Percentiles rank a stretch among this genome's conserved stretches.
Conservation (phyloP, 345 rosid species). For the Hevea brasiliensis region DNA sequence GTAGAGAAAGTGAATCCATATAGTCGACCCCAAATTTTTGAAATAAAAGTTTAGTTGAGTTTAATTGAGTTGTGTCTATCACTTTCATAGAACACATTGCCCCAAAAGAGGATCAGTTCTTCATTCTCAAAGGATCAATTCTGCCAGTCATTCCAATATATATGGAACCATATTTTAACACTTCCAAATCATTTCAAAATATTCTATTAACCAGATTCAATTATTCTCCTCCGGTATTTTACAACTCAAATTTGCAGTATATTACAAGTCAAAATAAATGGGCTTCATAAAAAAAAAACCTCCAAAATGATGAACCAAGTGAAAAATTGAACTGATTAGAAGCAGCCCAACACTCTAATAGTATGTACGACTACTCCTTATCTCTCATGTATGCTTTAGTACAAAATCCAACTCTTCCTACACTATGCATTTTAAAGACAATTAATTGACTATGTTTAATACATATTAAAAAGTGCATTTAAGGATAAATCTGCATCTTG, state of each 20-base stretch:
- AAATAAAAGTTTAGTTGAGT: too few relatives aligned
- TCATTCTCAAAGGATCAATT: neutral
- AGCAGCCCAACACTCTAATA: neutral
- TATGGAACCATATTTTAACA: neutral
- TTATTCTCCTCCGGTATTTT: neutral
- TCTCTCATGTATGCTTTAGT: neutral
- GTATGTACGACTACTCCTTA: neutral
- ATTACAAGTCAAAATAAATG: neutral
- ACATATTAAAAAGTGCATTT: too few relatives aligned
- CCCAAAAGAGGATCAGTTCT: neutral
- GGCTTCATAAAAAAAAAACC: neutral
- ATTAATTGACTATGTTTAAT: too few relatives aligned
- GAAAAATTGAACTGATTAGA: neutral
- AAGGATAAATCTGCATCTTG: too few relatives aligned
- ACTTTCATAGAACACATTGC: neutral
- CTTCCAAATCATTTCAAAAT: neutral
- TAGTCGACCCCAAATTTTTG: too few relatives aligned
- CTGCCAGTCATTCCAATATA: neutral
- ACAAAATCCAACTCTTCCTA: neutral
- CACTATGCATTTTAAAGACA: neutral
- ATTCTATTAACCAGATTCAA: too few relatives aligned
- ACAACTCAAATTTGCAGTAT: neutral
- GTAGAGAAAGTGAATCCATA: too few relatives aligned
- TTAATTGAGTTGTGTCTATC: neutral
- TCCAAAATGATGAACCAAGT: neutral